A percentile compares a stretch with the other conserved stretches of the same genome.
Evolutionary conservation across 2,329 filamentous ascomycete genomes (phyloP).

Genomic region (Cyclaneusma minus): DNA sequence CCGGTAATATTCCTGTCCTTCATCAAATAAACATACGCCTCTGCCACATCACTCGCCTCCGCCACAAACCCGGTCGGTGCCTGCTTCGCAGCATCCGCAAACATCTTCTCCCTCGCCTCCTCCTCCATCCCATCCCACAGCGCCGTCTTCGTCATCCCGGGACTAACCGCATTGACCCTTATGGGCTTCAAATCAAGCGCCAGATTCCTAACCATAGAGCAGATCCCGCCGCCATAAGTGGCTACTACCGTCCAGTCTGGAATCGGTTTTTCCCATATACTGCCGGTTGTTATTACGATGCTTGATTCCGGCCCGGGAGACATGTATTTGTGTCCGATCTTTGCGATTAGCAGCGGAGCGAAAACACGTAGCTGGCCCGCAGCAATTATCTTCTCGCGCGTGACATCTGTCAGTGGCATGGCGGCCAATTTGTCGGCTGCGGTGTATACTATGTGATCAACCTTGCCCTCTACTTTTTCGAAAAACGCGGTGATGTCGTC

Average conservation of each 20-base stretch:
- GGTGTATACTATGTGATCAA: constrained; percentile 15
- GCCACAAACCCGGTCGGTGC: constrained; percentile 16
- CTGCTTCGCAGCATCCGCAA: constrained; percentile 6
- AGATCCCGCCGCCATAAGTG: constrained; percentile 31
- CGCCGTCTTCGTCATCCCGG: constrained; percentile 35
- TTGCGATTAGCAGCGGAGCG: too few species aligned
- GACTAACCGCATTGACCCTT: constrained; percentile 44
- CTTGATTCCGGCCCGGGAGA: too few species aligned
- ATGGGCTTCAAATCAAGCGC: constrained; percentile 48
- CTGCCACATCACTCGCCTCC: constrained; percentile 24
- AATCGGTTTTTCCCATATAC: constrained; percentile 31
- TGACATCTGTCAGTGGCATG: constrained; percentile 4
- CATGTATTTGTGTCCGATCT: too few species aligned
- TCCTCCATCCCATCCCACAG: constrained; percentile 20
- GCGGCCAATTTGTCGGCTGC: constrained; percentile 12
- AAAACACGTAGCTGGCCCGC: not conserved
- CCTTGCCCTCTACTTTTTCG: constrained; percentile 15
- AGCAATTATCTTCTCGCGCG: too few species aligned
- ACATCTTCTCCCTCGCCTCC: constrained; percentile 11
- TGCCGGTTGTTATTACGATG: constrained; percentile 39
- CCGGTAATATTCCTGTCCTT: constrained; percentile 25
- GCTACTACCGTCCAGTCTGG: constrained; percentile 34
- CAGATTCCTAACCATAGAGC: constrained; percentile 36
- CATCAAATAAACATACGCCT: constrained; percentile 28
- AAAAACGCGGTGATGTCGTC: constrained; percentile 25